phyloP scores from a whole-genome alignment of 2,329 filamentous ascomycete species.

The Phialocephala subalpina region DNA sequence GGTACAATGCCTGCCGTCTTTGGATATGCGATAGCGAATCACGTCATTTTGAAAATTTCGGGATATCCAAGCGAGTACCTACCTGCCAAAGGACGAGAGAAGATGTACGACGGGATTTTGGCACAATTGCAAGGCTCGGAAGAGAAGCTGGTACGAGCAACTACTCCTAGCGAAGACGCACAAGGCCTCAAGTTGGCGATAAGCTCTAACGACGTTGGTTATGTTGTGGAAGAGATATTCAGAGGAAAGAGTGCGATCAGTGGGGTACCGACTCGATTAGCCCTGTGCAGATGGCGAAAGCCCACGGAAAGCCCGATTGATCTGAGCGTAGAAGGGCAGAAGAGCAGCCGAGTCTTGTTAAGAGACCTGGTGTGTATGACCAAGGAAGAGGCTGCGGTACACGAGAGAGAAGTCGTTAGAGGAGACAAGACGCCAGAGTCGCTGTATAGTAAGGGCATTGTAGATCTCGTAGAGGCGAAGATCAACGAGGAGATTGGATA shows the following conservation, averaged over 20 bases:
- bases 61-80: constrained; percentile 89
- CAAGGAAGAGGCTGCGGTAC: constrained; percentile 83
- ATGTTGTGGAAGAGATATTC: constrained; percentile 89
- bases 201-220: constrained; percentile 82
- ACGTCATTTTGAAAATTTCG: constrained; percentile 82
- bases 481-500: constrained; percentile 71
- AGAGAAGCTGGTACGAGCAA: constrained; percentile 69
- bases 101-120: constrained; percentile 89
- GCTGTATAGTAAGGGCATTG: constrained; percentile 74
- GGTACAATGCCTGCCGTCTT: constrained; percentile 98
- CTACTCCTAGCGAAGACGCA: constrained; percentile 53
- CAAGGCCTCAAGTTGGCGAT: constrained; percentile 82
- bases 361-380: constrained; percentile 89
- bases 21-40: constrained; percentile 89
- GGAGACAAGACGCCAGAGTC: constrained; percentile 73
- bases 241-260: constrained; percentile 83
- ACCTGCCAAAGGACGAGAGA: constrained; percentile 82
- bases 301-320: constrained; percentile 68
- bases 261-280: constrained; percentile 80
- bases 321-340: constrained; percentile 75
- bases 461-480: constrained; percentile 72
- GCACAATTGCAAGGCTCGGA: constrained; percentile 79
- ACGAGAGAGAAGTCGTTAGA: constrained; percentile 82
- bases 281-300: constrained; percentile 81
- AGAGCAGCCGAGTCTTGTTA: constrained; percentile 72